These are phyloP conservation scores for Diospyros lotus DNA, from an alignment of 148 eudicot genomes.

Conservation along the genomic window DNA sequence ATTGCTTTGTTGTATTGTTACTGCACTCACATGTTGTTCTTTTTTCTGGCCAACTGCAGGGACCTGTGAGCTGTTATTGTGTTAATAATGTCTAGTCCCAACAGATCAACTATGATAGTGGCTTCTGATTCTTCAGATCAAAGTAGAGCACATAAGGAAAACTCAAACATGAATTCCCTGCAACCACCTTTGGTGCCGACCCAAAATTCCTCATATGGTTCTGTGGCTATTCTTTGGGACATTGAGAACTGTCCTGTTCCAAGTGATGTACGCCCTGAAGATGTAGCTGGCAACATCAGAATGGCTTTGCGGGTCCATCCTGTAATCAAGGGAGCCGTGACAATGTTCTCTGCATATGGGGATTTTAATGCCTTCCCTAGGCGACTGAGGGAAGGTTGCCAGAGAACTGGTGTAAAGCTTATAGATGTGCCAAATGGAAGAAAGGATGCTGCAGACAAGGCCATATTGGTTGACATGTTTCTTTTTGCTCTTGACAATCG, in stretches of 20 bases:
- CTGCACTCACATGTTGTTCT: not conserved
- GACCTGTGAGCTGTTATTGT: not conserved
- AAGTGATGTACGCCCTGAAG: slow-evolving; percentile 88
- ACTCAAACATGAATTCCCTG: slow-evolving; percentile 19
- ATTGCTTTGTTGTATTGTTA: not conserved
- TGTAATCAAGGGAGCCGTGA: slow-evolving; percentile 71
- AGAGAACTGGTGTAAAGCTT: slow-evolving; percentile 93
- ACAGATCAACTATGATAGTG: slow-evolving; percentile 1
- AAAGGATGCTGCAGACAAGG: slow-evolving; percentile 98
- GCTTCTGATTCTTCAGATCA: slow-evolving; percentile 13
- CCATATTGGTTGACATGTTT: slow-evolving; percentile 96
- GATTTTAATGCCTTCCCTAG: slow-evolving; percentile 93
- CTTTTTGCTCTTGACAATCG: slow-evolving; percentile 94
- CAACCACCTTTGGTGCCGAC: slow-evolving; percentile 32
- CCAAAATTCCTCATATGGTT: slow-evolving; percentile 38
- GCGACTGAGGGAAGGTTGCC: slow-evolving; percentile 93
- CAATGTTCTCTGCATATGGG: slow-evolving; percentile 84
- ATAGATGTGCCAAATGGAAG: slow-evolving; percentile 94
- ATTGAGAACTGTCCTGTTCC: slow-evolving; percentile 98
- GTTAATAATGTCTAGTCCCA: not conserved
- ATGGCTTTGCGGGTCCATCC: slow-evolving; percentile 92
- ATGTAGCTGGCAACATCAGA: slow-evolving; percentile 84
- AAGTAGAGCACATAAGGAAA: slow-evolving; percentile 21
- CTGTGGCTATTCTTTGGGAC: slow-evolving; percentile 96
- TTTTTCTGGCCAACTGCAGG: slow-evolving; percentile 1